Evolutionary conservation across 163 green algal genomes (phyloP), one percentile per base, ranked within the genome.

Genomic region (Chloroidium sp.): DNA sequence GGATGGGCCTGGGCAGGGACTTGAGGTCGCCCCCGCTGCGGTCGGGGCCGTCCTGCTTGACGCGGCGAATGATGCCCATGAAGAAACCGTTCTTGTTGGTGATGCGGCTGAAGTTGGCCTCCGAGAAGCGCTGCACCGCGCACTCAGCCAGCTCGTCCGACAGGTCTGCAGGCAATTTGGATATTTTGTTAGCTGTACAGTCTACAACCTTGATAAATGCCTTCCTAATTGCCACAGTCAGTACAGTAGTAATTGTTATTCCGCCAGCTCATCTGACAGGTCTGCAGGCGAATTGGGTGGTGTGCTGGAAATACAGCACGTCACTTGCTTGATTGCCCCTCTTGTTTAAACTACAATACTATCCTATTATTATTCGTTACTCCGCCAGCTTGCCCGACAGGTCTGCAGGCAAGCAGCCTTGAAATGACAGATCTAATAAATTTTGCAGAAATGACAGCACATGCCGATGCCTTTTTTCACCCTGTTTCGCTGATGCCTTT

Each of bases 1-100:
- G 75, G 12, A 88, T 74, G 64, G 84, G 69, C 59, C 81, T 75
- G 3, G 82, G 78, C 79, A 88, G 78, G 57, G 80, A 75, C 72
- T 85, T 80, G 4, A 88, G 61, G 62, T 81, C 69, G 62, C 61
- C 76, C 1, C 57, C 69, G 60, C 12, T 76, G 10, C 64, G 10
- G 36, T 80, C 85, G 2, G 82, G 79, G 4, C 85, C 85, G 69
- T 88, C 85, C 74, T 85, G 72, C 75, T 88, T 74, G 3, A 88
- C 74, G 13, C 82, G 75, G n/a, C 85, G 59, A 10, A 87, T 68
- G 76, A 83, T 82, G 12, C 82, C 85, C 85, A 86, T 86, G 0
- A 88, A 75, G 76, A 88, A 88, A 62, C 85, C 85, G 64, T 58
- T 83, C 79, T 86, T 85, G 82, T 86, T 88, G 78, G 64, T 81